These are phyloP conservation scores for Eucalyptus cloeziana DNA, from an alignment of 345 rosid species.

Conservation along the genomic window DNA sequence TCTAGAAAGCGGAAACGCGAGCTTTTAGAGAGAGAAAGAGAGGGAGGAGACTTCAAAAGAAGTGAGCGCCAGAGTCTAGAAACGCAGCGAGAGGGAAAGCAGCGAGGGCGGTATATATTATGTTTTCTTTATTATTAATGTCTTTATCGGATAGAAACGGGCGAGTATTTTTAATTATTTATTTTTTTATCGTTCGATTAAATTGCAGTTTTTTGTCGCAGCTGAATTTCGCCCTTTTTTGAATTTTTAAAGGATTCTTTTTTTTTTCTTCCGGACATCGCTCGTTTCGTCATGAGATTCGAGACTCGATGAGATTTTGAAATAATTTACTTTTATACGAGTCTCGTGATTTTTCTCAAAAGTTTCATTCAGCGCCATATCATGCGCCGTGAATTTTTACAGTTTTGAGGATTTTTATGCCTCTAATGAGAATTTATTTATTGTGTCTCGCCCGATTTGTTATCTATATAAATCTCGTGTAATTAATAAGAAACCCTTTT, in stretches of 20 bases:
- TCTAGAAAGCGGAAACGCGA: not conserved
- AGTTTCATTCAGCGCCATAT: not conserved
- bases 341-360: not conserved
- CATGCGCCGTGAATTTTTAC: not conserved
- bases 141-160: not conserved
- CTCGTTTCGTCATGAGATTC: not conserved
- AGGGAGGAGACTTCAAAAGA: constrained; percentile 24
- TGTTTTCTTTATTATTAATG: not conserved
- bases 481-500: not conserved
- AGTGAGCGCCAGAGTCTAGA: constrained; percentile 39
- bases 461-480: not conserved
- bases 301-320: not conserved
- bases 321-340: not conserved
- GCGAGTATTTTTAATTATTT: not conserved
- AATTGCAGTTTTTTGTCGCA: not conserved
- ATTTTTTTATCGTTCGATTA: not conserved
- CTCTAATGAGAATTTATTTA: not conserved
- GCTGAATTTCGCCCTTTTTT: not conserved
- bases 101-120: not conserved
- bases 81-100: not conserved
- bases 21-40: not conserved
- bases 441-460: not conserved
- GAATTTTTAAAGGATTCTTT: not conserved
- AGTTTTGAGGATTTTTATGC: not conserved
- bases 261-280: not conserved